A percentile compares a stretch with the other conserved stretches of the same genome.
These are phyloP conservation scores for Apiospora saccharicola DNA, from an alignment of 2,329 filamentous ascomycete genomes.

Conservation along the genomic window DNA sequence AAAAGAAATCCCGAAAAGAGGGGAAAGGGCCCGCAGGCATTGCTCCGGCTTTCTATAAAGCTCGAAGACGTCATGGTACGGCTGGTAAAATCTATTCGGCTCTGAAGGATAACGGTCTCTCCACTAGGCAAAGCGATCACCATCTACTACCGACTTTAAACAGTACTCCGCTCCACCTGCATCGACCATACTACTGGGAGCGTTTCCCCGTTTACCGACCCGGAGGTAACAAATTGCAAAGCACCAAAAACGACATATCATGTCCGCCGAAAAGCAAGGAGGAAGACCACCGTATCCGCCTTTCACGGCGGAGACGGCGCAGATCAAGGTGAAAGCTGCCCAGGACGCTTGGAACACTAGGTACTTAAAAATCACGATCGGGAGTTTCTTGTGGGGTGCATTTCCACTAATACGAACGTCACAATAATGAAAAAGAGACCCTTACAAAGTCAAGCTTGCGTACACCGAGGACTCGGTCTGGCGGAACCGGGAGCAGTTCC, in stretches of 20 bases:
- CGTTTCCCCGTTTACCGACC: background rate
- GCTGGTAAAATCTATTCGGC: background rate
- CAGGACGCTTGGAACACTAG: slow-evolving; percentile 84
- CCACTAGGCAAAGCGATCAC: background rate
- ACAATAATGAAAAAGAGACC: slow-evolving; percentile 57
- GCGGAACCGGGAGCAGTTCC: slow-evolving; percentile 78
- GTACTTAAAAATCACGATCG: slow-evolving; percentile 49
- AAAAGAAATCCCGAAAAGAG: background rate
- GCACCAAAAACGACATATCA: background rate
- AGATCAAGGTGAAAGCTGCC: slow-evolving; percentile 81
- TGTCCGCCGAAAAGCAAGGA: slow-evolving; percentile 26
- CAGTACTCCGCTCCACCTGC: background rate
- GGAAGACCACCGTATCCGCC: slow-evolving; percentile 66
- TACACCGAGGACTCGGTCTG: slow-evolving; percentile 82
- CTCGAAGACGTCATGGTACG: background rate
- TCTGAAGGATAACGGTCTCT: slow-evolving; percentile 5
- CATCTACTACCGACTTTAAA: background rate
- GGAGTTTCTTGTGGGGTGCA: background rate
- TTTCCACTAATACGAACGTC: background rate
- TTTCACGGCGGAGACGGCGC: slow-evolving; percentile 76
- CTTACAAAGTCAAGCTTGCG: slow-evolving; percentile 69
- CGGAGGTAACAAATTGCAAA: background rate
- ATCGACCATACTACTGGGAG: background rate
- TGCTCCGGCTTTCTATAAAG: background rate
- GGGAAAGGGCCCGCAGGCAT: background rate